Conservation (phyloP, 2,329 filamentous ascomycete genomes). For the Trichoderma sp. region DNA sequence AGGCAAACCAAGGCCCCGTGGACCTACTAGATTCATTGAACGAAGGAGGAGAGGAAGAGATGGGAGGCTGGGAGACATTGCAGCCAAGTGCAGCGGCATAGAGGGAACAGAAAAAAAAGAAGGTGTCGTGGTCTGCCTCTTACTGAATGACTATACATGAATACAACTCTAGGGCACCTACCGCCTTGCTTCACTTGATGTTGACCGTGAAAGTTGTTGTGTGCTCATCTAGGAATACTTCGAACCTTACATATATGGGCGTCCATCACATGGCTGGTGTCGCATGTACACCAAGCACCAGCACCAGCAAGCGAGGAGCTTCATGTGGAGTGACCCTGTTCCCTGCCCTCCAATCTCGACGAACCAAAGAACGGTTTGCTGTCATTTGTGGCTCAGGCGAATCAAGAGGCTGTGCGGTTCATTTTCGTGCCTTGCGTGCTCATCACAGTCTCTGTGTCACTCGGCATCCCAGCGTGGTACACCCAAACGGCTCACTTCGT, state of each 20-base stretch:
- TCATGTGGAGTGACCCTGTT: not conserved
- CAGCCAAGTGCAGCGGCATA: constrained; percentile 42
- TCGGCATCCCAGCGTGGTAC: not conserved
- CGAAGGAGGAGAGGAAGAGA: constrained; percentile 46
- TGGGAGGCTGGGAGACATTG: constrained; percentile 56
- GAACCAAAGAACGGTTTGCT: not conserved
- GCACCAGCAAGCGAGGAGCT: not conserved
- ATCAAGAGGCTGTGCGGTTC: not conserved
- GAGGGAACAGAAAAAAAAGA: not conserved
- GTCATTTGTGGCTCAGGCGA: not conserved
- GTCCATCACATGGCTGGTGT: not conserved
- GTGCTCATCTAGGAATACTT: not conserved
- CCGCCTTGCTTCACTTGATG: not conserved
- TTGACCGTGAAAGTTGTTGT: not conserved
- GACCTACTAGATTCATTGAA: constrained; percentile 49
- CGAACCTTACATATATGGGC: not conserved
- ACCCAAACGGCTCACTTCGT: not conserved
- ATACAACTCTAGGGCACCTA: not conserved
- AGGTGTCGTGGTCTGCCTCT: not conserved
- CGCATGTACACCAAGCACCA: not conserved
- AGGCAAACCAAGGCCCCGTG: constrained; percentile 32
- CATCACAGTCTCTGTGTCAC: not conserved
- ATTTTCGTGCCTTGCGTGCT: not conserved
- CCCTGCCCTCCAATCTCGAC: not conserved
- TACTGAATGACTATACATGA: constrained; percentile 3